Conservation (phyloP, 495 filamentous ascomycete species). For the Neurospora sp. region DNA sequence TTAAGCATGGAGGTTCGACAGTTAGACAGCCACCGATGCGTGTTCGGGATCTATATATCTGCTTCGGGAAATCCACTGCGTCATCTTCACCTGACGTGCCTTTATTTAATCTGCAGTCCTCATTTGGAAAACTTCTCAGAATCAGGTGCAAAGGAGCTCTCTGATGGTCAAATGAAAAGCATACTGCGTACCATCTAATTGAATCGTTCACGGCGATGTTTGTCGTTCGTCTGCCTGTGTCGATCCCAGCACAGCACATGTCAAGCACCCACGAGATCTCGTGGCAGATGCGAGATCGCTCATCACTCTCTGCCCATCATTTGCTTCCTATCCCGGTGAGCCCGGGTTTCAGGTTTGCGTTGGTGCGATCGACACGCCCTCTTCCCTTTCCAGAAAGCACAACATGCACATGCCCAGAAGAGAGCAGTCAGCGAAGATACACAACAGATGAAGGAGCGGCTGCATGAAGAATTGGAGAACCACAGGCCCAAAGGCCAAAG, state of each 20-base stretch:
- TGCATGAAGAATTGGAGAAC: not conserved
- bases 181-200: not conserved
- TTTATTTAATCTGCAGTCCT: not conserved
- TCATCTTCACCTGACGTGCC: not conserved
- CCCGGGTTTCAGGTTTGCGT: not conserved
- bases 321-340: not conserved
- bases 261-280: not conserved
- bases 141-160: not conserved
- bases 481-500: not conserved
- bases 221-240: not conserved
- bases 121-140: not conserved
- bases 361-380: not conserved
- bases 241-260: not conserved
- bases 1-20: not conserved
- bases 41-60: not conserved
- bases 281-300: not conserved
- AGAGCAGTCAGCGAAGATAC: not conserved
- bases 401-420: not conserved
- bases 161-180: not conserved
- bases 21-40: not conserved
- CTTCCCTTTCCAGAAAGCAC: not conserved
- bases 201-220: not conserved
- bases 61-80: not conserved
- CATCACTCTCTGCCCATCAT: not conserved
- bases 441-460: not conserved